Conservation (phyloP, 805 yeast genomes). For the Cyberlindnera americana region DNA sequence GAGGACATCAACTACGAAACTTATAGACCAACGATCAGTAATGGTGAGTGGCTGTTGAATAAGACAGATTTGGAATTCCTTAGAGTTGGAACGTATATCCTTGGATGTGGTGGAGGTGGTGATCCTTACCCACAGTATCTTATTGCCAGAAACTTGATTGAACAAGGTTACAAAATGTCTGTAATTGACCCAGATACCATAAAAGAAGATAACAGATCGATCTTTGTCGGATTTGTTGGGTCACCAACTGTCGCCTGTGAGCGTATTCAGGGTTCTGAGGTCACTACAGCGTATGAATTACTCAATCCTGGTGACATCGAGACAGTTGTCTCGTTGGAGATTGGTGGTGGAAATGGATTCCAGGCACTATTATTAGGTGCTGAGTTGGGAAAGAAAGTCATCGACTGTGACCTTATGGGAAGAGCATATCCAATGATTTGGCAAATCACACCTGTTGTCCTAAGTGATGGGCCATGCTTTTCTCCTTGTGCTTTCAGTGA, state of each 20-base stretch:
- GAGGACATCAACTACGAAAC: constrained; percentile 8
- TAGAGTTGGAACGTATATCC: constrained; percentile 42
- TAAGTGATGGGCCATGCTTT: constrained; percentile 21
- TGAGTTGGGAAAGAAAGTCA: constrained; percentile 29
- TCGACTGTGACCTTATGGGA: constrained; percentile 44
- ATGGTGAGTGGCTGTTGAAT: constrained; percentile 35
- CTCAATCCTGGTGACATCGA: constrained; percentile 30
- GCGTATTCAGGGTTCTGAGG: constrained; percentile 38
- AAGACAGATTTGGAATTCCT: constrained; percentile 38
- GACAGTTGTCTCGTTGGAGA: constrained; percentile 36
- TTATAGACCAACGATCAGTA: constrained; percentile 32
- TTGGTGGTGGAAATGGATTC: constrained; percentile 44
- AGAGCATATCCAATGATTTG: constrained; percentile 44
- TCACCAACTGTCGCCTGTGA: constrained; percentile 47
- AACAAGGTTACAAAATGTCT: constrained; percentile 33
- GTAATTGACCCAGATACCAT: constrained; percentile 33
- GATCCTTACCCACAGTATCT: constrained; percentile 42
- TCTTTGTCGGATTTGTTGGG: constrained; percentile 39
- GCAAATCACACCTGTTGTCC: constrained; percentile 38
- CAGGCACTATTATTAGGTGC: constrained; percentile 30
- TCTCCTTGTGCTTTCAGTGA: constrained; percentile 33
- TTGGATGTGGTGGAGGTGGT: constrained; percentile 55
- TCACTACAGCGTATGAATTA: constrained; percentile 30
- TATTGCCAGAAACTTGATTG: constrained; percentile 32
- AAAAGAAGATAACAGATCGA: constrained; percentile 6